phyloP scores from a whole-genome alignment of 163 green algal species.

The Scenedesmus sp. region DNA sequence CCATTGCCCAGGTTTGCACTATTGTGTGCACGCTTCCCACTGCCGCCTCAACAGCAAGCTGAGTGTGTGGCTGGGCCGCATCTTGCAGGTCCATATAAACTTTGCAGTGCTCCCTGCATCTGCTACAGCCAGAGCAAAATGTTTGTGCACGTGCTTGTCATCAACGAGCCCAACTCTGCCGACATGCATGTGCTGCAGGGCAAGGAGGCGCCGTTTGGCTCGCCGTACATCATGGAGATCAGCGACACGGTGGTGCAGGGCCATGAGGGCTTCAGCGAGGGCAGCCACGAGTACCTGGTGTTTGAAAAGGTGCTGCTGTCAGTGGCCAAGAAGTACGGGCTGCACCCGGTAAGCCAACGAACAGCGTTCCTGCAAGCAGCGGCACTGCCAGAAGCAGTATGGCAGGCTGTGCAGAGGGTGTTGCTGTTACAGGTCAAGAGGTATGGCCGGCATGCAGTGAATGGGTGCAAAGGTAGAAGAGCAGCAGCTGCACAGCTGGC shows the following conservation, averaged over 20 bases:
- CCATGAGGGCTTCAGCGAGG: constrained; percentile 63
- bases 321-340: constrained; percentile 70
- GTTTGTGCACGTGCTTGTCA: neutral
- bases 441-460: neutral
- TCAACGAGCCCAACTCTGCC: neutral
- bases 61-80: too few relatives aligned
- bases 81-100: too few relatives aligned
- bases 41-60: too few relatives aligned
- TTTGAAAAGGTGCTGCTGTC: constrained; percentile 77
- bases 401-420: too few relatives aligned
- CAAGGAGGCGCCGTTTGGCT: constrained; percentile 77
- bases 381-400: neutral
- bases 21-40: too few relatives aligned
- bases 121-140: too few relatives aligned
- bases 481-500: neutral
- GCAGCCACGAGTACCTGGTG: constrained; percentile 88
- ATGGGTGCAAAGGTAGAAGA: too few relatives aligned
- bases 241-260: constrained; percentile 91
- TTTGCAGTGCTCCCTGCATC: too few relatives aligned
- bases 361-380: neutral
- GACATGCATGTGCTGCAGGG: constrained; percentile 52
- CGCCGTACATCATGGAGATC: constrained; percentile 87
- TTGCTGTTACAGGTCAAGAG: too few relatives aligned
- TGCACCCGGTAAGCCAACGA: constrained; percentile 70
- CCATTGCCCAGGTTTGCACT: too few relatives aligned